A percentile compares a stretch with the other conserved stretches of the same genome.
Conservation (phyloP, 345 rosid genomes). For the Gossypium herbaceum region DNA sequence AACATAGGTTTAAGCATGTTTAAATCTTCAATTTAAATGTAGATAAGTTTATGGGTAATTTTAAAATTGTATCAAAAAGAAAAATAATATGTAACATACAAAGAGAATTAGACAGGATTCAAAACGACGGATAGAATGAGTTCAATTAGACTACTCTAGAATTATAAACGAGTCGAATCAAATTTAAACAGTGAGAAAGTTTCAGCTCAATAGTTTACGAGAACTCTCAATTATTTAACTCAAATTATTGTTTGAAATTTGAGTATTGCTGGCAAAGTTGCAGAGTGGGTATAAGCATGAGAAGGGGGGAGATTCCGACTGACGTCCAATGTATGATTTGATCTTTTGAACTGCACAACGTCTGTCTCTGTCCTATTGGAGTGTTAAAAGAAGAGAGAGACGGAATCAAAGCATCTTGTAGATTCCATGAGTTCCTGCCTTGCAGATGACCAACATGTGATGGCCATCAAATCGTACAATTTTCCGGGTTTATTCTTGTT, state of each 20-base stretch:
- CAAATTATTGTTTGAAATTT: not conserved
- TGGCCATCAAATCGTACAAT: not conserved
- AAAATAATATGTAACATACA: no score
- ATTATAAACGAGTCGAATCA: no score
- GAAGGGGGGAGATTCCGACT: not conserved
- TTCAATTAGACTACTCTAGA: no score
- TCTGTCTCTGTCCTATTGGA: not conserved
- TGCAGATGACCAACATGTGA: not conserved
- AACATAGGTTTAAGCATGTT: no score
- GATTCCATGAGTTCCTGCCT: slow-evolving; percentile 19
- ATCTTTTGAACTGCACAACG: not conserved
- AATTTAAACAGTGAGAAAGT: no score
- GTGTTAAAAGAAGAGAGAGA: not conserved
- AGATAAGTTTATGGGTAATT: no score
- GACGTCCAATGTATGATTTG: not conserved
- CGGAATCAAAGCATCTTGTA: slow-evolving; percentile 6
- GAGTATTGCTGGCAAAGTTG: not conserved
- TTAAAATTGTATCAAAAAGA: no score
- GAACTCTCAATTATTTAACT: not conserved
- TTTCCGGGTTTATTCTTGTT: not conserved
- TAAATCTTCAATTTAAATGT: no score
- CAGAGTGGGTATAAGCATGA: not conserved
- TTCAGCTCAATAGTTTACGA: no score
- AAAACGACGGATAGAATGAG: no score
- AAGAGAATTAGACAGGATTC: no score